Percentiles rank a stretch among this genome's conserved stretches.
Evolutionary conservation across 2,329 filamentous ascomycete species (phyloP).

Genomic region (Stromatinia cepivora): DNA sequence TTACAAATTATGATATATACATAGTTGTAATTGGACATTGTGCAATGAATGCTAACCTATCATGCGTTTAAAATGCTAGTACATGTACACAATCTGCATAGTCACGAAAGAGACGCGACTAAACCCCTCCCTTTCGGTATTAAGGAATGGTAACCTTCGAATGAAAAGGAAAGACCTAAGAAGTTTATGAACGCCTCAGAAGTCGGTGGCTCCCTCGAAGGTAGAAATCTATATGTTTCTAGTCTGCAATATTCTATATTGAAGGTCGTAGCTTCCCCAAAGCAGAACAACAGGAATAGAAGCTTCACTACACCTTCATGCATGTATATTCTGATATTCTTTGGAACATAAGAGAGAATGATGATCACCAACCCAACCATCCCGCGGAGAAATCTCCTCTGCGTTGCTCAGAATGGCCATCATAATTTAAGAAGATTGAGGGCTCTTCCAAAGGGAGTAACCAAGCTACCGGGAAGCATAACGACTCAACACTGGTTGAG

Average conservation of each 20-base stretch:
- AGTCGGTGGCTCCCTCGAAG: background rate
- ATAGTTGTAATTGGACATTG: background rate
- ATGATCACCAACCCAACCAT: background rate
- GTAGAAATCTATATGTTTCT: background rate
- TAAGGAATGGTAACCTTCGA: background rate
- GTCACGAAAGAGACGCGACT: background rate
- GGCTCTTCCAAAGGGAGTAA: background rate
- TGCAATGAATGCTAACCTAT: background rate
- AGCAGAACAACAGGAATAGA: background rate
- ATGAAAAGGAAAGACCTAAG: constrained; percentile 5
- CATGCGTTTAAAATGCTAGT: background rate
- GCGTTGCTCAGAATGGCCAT: background rate
- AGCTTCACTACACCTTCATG: background rate
- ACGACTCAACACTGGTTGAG: background rate
- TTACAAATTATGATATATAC: background rate
- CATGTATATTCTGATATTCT: background rate
- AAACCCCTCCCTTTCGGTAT: background rate
- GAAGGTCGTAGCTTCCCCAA: background rate
- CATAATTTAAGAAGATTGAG: background rate
- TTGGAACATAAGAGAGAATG: background rate
- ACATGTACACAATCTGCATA: background rate
- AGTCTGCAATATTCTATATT: background rate
- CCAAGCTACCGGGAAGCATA: background rate
- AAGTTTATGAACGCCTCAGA: background rate
- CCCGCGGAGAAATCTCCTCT: background rate